These are phyloP conservation scores for Trametes sanguinea DNA, from an alignment of 768 basidiomycete species.

Conservation along the genomic window DNA sequence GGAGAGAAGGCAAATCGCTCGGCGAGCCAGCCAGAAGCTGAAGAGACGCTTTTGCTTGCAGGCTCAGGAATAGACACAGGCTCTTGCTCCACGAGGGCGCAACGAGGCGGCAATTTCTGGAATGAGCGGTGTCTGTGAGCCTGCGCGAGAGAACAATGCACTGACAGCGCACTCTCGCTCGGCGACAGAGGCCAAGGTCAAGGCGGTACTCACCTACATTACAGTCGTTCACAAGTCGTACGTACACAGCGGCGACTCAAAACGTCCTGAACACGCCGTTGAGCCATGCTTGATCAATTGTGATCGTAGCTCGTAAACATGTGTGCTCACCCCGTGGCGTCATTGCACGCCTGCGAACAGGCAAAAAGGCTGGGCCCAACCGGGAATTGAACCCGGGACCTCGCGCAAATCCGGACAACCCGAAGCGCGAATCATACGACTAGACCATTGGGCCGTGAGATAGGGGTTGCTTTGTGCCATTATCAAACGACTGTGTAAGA, in stretches of 20 bases:
- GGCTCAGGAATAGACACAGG: not conserved
- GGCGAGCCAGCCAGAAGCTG: not conserved
- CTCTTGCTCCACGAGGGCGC: constrained; percentile 18
- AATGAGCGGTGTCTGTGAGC: not conserved
- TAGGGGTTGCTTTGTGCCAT: not conserved
- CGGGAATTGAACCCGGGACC: constrained; percentile 46
- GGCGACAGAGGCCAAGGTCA: not conserved
- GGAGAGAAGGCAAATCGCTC: constrained; percentile 12
- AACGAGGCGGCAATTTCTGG: constrained; percentile 20
- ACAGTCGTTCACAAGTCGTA: not conserved
- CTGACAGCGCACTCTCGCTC: not conserved
- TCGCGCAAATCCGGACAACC: constrained; percentile 32
- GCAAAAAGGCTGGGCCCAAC: constrained; percentile 34
- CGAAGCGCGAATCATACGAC: constrained; percentile 40
- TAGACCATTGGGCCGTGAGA: constrained; percentile 35
- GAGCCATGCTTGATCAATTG: too few species aligned
- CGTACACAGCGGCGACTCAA: not conserved
- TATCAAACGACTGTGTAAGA: too few species aligned
- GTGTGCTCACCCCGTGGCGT: not conserved
- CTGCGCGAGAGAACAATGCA: not conserved
- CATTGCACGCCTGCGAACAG: not conserved
- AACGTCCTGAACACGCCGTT: not conserved
- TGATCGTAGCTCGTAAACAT: too few species aligned
- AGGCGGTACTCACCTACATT: constrained; percentile 6
- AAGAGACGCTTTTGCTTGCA: not conserved